Evolutionary conservation across 2,329 filamentous ascomycete species (phyloP).

Genomic region (Didymella lethalis): DNA sequence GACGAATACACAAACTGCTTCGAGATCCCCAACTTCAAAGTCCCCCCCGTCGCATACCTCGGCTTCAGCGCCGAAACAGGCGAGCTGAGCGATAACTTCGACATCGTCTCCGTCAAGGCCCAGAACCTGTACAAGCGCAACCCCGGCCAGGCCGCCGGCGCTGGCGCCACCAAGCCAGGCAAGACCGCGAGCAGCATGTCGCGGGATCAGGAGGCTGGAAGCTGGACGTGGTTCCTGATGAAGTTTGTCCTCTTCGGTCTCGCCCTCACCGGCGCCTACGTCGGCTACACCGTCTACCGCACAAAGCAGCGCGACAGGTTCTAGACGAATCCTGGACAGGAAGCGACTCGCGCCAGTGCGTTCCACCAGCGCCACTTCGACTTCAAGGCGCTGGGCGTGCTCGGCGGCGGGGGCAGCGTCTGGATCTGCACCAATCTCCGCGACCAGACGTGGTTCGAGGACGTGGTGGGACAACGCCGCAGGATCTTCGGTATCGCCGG

Average conservation of each 20-base stretch:
- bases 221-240: slow-evolving; percentile 77
- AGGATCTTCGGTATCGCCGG: slow-evolving; percentile 5
- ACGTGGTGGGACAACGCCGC: slow-evolving; percentile 6
- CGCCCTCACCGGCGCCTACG: slow-evolving; percentile 76
- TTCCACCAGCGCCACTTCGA: slow-evolving; percentile 19
- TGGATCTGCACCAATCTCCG: slow-evolving; percentile 10
- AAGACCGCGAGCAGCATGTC: slow-evolving; percentile 44
- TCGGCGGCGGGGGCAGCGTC: slow-evolving; percentile 11
- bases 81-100: slow-evolving; percentile 96
- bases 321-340: slow-evolving; percentile 31
- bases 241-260: slow-evolving; percentile 82
- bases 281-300: slow-evolving; percentile 85
- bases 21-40: slow-evolving; percentile 70
- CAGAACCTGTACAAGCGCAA: slow-evolving; percentile 82
- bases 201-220: slow-evolving; percentile 60
- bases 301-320: slow-evolving; percentile 62
- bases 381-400: neutral
- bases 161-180: slow-evolving; percentile 24
- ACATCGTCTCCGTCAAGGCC: slow-evolving; percentile 86
- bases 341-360: neutral
- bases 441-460: slow-evolving; percentile 7
- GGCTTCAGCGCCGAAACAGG: slow-evolving; percentile 86
- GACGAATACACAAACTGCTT: slow-evolving; percentile 92
- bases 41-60: slow-evolving; percentile 75
- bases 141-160: slow-evolving; percentile 30